Evolutionary conservation across 2,329 filamentous ascomycete genomes (phyloP), one percentile per base, ranked within the genome.

Genomic region (Pyrenophora graminea): DNA sequence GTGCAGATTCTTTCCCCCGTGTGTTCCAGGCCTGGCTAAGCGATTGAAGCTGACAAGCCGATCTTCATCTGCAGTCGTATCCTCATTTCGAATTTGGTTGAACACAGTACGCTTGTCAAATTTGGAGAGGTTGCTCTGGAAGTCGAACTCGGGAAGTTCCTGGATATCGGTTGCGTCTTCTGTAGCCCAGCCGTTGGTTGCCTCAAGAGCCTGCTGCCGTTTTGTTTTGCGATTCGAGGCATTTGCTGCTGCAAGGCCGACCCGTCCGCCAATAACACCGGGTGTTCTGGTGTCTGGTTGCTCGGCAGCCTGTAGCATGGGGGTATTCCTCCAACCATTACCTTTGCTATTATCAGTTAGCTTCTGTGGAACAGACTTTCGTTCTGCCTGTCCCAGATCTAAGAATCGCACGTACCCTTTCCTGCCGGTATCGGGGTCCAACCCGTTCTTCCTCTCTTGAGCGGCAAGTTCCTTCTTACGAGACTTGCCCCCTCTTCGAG

Each of bases 91-190:
- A 73, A 97, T 94, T 73, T 97, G 88, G 59, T 93, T 89, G 69
- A 99, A 99, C 7, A 97, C 85, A 1, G 86, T 87, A 48, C 88
- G 85, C 77, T 97, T 97, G 77, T 97, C 92, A 64, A 97, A 97
- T 68, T 96, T 96, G 39, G 90, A 92, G 27, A 97, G 80, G 59
- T 91, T 91, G 47, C 85, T 86, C 63, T 90, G 87, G 66, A 97
- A 97, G 72, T 97, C 93, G 64, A 97, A 97, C 55, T 97, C 94
- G 9, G 89, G 90, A 79, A 94, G 84, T 69, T 95, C 93, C 74
- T 93, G 90, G 18, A 94, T 90, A 69, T 97, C 94, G 0, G 91
- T 97, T 18, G 93, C 92, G 67, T 97, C 93, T 69, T 97, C 94
- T 0, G 93, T 97, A 3, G 90, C 91, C 92, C 93, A 97, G 3